Percentiles rank a stretch among this genome's conserved stretches.
These are phyloP conservation scores for Ceriops decandra DNA, from an alignment of 345 rosid species.

Conservation along the genomic window DNA sequence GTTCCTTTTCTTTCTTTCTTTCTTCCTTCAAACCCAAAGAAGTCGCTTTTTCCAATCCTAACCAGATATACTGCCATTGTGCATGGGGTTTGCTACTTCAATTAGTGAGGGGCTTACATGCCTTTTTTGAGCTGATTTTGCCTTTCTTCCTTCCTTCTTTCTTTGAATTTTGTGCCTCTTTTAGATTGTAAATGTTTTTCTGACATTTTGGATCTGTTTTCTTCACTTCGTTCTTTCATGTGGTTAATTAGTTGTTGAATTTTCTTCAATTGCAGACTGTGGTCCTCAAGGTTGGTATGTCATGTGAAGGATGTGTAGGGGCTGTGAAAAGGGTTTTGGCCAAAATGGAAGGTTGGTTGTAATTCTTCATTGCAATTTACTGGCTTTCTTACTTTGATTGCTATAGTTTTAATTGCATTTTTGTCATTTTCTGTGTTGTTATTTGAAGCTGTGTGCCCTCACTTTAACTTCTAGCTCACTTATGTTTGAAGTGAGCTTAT, in stretches of 20 bases:
- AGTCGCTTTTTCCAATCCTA: too few relatives aligned
- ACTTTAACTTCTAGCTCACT: too few relatives aligned
- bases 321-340: conserved; percentile 83
- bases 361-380: neutral
- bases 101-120: too few relatives aligned
- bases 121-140: neutral
- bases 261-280: conserved; percentile 52
- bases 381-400: too few relatives aligned
- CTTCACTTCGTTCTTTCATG: neutral
- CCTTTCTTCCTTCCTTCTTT: neutral
- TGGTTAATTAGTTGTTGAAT: neutral
- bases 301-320: conserved; percentile 76
- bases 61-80: too few relatives aligned
- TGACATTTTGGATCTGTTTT: neutral
- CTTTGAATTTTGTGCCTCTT: neutral
- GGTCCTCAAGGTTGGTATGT: conserved; percentile 79
- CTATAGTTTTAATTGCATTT: too few relatives aligned
- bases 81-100: too few relatives aligned
- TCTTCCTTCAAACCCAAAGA: too few relatives aligned
- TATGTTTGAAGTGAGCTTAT: too few relatives aligned
- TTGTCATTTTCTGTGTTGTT: too few relatives aligned
- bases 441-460: too few relatives aligned
- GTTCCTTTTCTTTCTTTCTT: too few relatives aligned
- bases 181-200: neutral
- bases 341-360: conserved; percentile 71